These are phyloP conservation scores for Metschnikowia gelsemii DNA, from an alignment of 805 yeast species.

Conservation along the genomic window DNA sequence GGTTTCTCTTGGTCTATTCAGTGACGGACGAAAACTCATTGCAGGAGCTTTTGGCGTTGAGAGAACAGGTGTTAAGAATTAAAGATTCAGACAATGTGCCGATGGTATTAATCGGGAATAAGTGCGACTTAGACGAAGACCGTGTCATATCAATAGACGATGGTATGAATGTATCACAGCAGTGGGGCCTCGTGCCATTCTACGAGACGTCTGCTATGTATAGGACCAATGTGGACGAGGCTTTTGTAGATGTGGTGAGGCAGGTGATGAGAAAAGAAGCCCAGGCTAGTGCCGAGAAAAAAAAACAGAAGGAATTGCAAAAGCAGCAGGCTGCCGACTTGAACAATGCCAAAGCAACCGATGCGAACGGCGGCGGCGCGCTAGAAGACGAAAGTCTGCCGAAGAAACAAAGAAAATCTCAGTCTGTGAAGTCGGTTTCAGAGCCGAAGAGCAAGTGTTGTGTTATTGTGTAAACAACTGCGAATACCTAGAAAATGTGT, in stretches of 20 bases:
- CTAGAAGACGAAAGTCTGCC: conserved; percentile 12
- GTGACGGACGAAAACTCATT: conserved; percentile 65
- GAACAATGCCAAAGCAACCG: conserved; percentile 6
- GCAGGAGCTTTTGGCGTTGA: conserved; percentile 70
- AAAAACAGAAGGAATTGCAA: conserved; percentile 42
- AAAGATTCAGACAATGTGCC: conserved; percentile 79
- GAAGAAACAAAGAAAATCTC: conserved; percentile 16
- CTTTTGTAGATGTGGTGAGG: conserved; percentile 82
- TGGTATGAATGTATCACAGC: conserved; percentile 78
- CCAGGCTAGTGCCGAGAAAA: conserved; percentile 43
- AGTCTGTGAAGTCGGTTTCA: conserved; percentile 11
- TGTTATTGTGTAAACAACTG: conserved; percentile 14
- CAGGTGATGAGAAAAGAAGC: conserved; percentile 81
- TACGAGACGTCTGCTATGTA: conserved; percentile 93
- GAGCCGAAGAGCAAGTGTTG: conserved; percentile 20
- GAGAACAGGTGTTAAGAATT: conserved; percentile 81
- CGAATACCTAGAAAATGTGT: not conserved
- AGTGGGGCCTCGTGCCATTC: conserved; percentile 88
- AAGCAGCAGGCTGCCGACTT: conserved; percentile 33
- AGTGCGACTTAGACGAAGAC: conserved; percentile 77
- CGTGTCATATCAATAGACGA: conserved; percentile 76
- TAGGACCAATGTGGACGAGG: conserved; percentile 86
- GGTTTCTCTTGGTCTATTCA: conserved; percentile 56
- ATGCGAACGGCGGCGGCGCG: conserved; percentile 5
- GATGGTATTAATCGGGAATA: conserved; percentile 88